Evolutionary conservation across 2,329 filamentous ascomycete genomes (phyloP), one percentile per base, ranked within the genome.

Genomic region (Eurotiales sp.): DNA sequence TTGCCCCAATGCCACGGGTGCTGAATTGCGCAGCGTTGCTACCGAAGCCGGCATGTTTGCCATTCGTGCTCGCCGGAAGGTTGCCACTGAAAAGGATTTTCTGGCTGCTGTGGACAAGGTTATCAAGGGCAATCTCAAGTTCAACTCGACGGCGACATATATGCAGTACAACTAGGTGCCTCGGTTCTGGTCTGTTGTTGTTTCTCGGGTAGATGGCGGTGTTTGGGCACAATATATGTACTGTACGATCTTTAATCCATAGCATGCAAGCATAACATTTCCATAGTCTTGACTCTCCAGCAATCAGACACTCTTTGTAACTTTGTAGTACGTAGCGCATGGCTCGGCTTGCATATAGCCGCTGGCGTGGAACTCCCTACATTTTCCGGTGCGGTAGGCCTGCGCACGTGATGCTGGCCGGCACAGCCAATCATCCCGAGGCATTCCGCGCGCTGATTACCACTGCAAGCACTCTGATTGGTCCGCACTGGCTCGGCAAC

Each of bases 11-110:
- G 88, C 91, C 48, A 99, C 93, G 1, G 93, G 93, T 76, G 93
- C 93, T 46, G 93, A 99, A 74, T 75, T 99, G 69, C 84, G 93
- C 65, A 95, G 90, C 76, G 93, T 99, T 55, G 96, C 93, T 61
- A 99, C 93, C 8, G 93, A 99, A 74, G 92, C 93, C 1, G 93
- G 93, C 60, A 97, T 99, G 92, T 99, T 95, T 67, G 93, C 93
- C 55, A 96, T 99, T 59, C 84, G 93, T 42, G 89, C 89, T 32
- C 79, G 93, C 69, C 86, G 93, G 75, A 99, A 99, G 87, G 90
- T 99, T 14, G 93, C 93, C 0, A 92, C 91, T 1, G 93, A 99
- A 80, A 97, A 99, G 82, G 93, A 99, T 74, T 99, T 99, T 75
- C 76, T 99, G 62, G 91, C 89, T 52, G 92, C 93, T 2, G 93